Percentiles rank a stretch among this genome's conserved stretches.
These are phyloP conservation scores for Chlamydomonas asymmetrica DNA, from an alignment of 139 green algal genomes.

Conservation along the genomic window DNA sequence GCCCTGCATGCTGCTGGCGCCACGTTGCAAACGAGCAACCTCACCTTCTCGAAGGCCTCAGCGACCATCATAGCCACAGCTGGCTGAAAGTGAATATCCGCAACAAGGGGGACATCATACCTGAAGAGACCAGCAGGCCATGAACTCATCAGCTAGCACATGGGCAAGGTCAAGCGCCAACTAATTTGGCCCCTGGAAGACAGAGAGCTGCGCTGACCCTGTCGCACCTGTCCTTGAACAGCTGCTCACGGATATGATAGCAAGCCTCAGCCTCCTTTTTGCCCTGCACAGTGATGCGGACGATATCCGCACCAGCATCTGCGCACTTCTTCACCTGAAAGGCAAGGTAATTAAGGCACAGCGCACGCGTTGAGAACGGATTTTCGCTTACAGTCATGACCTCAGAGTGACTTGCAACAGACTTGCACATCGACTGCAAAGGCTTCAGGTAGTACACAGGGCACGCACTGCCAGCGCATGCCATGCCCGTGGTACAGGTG, in stretches of 20 bases:
- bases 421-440: too few species aligned
- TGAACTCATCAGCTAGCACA: too few species aligned
- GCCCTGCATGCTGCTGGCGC: too few species aligned
- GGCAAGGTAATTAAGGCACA: slow-evolving; percentile 1
- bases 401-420: neutral
- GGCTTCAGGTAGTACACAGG: too few species aligned
- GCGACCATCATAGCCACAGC: slow-evolving; percentile 94
- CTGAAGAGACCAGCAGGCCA: too few species aligned
- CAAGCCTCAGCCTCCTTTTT: slow-evolving; percentile 94
- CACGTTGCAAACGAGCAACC: too few species aligned
- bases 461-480: too few species aligned
- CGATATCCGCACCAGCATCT: slow-evolving; percentile 93
- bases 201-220: too few species aligned
- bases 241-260: slow-evolving; percentile 87
- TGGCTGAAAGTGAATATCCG: slow-evolving; percentile 99
- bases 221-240: slow-evolving; percentile 88
- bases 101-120: slow-evolving; percentile 95
- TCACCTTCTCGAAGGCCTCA: slow-evolving; percentile 98
- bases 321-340: slow-evolving; percentile 94
- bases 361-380: too few species aligned
- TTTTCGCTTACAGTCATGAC: neutral
- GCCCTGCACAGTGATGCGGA: slow-evolving; percentile 97
- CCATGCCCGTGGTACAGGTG: too few species aligned
- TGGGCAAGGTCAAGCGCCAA: neutral
- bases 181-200: too few species aligned